Percentiles rank a stretch among this genome's conserved stretches.
Evolutionary conservation across 257 asterid species (phyloP).

Genomic region (Solanum lycopersicoides): DNA sequence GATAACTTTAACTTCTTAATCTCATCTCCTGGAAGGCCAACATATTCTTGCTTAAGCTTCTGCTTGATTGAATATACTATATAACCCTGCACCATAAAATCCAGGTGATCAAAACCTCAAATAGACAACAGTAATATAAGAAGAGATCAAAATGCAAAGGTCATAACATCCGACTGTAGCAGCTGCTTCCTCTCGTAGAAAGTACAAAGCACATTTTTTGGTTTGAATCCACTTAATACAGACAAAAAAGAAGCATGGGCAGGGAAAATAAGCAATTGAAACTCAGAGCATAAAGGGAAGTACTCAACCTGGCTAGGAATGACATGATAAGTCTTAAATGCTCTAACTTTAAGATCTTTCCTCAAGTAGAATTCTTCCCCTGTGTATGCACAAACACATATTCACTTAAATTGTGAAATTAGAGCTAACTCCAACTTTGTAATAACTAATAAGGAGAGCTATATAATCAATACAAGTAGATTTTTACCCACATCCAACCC

Average conservation of each 20-base stretch:
- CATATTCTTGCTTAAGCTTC: conserved; percentile 72
- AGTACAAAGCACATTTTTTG: not conserved
- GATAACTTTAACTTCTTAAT: conserved; percentile 64
- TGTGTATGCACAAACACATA: conserved; percentile 12
- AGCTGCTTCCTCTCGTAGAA: not conserved
- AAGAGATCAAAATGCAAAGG: not conserved
- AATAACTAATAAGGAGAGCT: not conserved
- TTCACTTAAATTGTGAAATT: not conserved
- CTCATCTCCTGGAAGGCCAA: conserved; percentile 59
- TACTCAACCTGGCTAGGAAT: conserved; percentile 83
- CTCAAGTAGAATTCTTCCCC: conserved; percentile 80
- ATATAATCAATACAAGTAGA: not conserved
- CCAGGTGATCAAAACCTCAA: not conserved
- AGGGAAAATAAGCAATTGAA: not conserved
- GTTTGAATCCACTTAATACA: not conserved
- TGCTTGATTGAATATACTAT: conserved; percentile 67
- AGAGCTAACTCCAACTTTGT: not conserved
- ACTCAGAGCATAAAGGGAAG: not conserved
- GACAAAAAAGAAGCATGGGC: not conserved
- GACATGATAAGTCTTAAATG: conserved; percentile 76
- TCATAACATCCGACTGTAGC: not conserved
- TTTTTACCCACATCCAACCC: conserved; percentile 86
- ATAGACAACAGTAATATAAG: not conserved
- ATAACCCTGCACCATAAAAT: conserved; percentile 49
- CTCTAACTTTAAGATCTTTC: conserved; percentile 77